A percentile compares a stretch with the other conserved stretches of the same genome.
Conservation (phyloP, 208 protist species). For the Crithidia bombi region DNA sequence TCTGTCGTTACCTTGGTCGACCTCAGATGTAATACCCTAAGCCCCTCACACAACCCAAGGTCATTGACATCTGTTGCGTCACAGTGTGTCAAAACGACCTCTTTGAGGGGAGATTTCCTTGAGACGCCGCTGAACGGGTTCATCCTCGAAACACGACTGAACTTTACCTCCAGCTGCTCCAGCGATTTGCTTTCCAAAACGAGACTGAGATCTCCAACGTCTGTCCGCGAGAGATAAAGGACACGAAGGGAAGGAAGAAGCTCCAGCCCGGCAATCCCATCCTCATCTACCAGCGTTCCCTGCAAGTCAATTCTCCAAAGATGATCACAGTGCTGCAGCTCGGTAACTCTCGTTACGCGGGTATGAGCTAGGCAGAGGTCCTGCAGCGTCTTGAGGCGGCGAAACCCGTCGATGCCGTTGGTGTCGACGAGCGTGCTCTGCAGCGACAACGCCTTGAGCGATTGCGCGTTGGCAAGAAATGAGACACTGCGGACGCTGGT, state of each 20-base stretch:
- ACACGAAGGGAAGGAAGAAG: conserved; percentile 20
- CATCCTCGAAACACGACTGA: conserved; percentile 8
- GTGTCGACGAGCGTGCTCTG: conserved; percentile 27
- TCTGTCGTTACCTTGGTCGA: conserved; percentile 28
- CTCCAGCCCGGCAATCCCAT: conserved; percentile 23
- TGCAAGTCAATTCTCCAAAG: conserved; percentile 29
- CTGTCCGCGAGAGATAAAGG: conserved; percentile 32
- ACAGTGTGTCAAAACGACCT: conserved; percentile 36
- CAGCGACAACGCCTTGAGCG: conserved; percentile 29
- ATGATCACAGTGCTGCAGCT: conserved; percentile 11
- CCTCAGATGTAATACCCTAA: conserved; percentile 35
- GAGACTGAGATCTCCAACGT: conserved; percentile 12
- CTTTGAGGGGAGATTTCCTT: conserved; percentile 12
- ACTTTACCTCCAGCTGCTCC: conserved; percentile 28
- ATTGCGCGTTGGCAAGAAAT: conserved; percentile 15
- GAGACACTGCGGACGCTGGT: conserved; percentile 18
- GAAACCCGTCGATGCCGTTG: conserved; percentile 19
- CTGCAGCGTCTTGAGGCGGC: conserved; percentile 21
- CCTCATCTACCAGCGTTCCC: conserved; percentile 22
- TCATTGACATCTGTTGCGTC: conserved; percentile 15
- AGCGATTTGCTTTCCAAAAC: conserved; percentile 18
- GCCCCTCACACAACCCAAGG: conserved; percentile 14
- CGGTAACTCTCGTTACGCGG: conserved; percentile 25
- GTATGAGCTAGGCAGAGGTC: conserved; percentile 33
- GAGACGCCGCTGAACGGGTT: conserved; percentile 15